These are phyloP conservation scores for Sporisorium reilianum DNA, from an alignment of 1,284 basidiomycete species.

Conservation along the genomic window DNA sequence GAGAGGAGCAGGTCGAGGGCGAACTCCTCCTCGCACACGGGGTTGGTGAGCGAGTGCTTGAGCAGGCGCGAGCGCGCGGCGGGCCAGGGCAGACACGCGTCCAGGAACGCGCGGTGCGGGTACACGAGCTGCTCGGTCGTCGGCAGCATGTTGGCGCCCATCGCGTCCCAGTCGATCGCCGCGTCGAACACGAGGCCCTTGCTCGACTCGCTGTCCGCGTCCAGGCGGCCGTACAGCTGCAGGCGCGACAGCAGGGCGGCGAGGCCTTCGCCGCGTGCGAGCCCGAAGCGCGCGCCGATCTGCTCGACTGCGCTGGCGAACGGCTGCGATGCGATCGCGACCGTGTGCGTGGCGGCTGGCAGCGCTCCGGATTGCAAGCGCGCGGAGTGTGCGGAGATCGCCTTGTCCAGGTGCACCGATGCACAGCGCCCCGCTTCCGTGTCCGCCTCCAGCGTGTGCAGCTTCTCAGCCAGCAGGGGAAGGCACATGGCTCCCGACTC, in stretches of 20 bases:
- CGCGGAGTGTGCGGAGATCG: constrained; percentile 7
- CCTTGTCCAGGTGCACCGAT: constrained; percentile 9
- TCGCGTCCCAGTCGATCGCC: constrained; percentile 28
- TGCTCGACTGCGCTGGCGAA: constrained; percentile 23
- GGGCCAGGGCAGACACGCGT: constrained; percentile 51
- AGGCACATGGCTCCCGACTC: not conserved
- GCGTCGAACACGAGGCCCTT: constrained; percentile 43
- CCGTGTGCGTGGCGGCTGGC: not conserved
- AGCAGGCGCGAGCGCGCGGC: constrained; percentile 43
- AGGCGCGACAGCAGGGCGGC: constrained; percentile 24
- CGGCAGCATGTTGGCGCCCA: constrained; percentile 38
- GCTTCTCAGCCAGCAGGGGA: not conserved
- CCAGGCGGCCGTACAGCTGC: constrained; percentile 14
- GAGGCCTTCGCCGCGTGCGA: constrained; percentile 6
- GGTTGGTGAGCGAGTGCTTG: constrained; percentile 27
- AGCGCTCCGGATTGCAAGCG: not conserved
- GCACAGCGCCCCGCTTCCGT: constrained; percentile 4
- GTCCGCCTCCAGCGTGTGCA: not conserved
- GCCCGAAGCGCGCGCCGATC: constrained; percentile 20
- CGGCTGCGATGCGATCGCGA: constrained; percentile 24
- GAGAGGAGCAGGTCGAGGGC: constrained; percentile 40
- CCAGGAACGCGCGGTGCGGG: constrained; percentile 47
- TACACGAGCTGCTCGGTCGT: constrained; percentile 39
- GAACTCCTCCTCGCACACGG: constrained; percentile 47
- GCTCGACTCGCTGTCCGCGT: not conserved